Evolutionary conservation across 2,329 filamentous ascomycete species (phyloP).

Genomic region (Beauveria brongniartii): DNA sequence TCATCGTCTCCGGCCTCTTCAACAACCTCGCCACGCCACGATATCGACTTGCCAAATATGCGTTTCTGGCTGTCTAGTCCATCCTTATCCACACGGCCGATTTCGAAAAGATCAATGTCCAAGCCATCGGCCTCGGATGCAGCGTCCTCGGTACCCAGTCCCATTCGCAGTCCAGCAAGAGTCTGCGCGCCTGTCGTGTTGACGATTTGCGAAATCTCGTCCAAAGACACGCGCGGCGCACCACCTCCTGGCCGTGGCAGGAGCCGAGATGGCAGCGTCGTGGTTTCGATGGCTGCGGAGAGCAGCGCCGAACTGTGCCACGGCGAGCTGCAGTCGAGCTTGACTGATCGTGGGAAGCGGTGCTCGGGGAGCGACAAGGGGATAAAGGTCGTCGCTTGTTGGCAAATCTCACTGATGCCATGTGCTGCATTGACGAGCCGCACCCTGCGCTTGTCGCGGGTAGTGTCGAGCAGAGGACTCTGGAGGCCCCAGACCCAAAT

Average conservation of each 20-base stretch:
- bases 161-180: conserved; percentile 67
- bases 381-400: conserved; percentile 68
- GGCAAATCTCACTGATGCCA: conserved; percentile 59
- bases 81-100: conserved; percentile 11
- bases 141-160: conserved; percentile 33
- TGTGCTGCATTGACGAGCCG: conserved; percentile 67
- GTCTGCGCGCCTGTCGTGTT: conserved; percentile 73
- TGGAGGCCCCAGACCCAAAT: conserved; percentile 85
- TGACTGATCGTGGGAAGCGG: conserved; percentile 47
- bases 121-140: conserved; percentile 21
- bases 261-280: conserved; percentile 68
- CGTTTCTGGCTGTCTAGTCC: conserved; percentile 5
- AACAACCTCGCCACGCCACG: conserved; percentile 1
- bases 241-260: conserved; percentile 30
- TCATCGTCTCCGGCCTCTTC: conserved; percentile 6
- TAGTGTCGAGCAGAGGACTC: conserved; percentile 43
- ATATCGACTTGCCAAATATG: conserved; percentile 13
- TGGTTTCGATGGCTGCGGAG: conserved; percentile 67
- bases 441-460: conserved; percentile 43
- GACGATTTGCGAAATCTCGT: conserved; percentile 56
- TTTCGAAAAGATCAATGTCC: conserved; percentile 24
- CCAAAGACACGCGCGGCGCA: conserved; percentile 40
- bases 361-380: conserved; percentile 60
- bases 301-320: conserved; percentile 81
- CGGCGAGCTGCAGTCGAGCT: conserved; percentile 52